phyloP scores from a whole-genome alignment of 805 yeast genomes.

The Metschnikowia cerradonensis region DNA sequence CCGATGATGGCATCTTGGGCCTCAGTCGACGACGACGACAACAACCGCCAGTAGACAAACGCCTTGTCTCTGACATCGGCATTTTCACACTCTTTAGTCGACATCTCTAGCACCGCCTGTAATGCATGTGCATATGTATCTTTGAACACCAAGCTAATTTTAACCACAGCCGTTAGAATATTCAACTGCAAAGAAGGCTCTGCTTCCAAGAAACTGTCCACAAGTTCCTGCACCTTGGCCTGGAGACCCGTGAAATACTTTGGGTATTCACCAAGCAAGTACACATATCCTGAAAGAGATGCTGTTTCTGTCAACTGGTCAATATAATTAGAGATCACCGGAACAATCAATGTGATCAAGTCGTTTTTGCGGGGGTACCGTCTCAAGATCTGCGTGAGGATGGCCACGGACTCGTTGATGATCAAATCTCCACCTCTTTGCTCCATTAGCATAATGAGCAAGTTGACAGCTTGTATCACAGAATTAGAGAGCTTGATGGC shows the following conservation, averaged over 20 bases:
- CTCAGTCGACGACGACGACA: slow-evolving; percentile 45
- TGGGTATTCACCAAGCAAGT: slow-evolving; percentile 72
- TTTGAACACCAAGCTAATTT: slow-evolving; percentile 35
- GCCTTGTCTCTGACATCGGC: slow-evolving; percentile 81
- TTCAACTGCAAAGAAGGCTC: slow-evolving; percentile 60
- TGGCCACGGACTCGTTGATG: slow-evolving; percentile 56
- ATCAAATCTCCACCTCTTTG: slow-evolving; percentile 60
- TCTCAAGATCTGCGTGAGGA: slow-evolving; percentile 62
- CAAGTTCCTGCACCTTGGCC: slow-evolving; percentile 41
- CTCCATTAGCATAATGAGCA: slow-evolving; percentile 53
- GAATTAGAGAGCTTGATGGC: slow-evolving; percentile 59
- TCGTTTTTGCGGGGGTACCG: slow-evolving; percentile 54
- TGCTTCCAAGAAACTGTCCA: slow-evolving; percentile 52
- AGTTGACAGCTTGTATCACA: slow-evolving; percentile 55
- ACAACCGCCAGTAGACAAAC: slow-evolving; percentile 72
- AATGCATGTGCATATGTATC: slow-evolving; percentile 38
- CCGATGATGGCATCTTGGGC: slow-evolving; percentile 52
- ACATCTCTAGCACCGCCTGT: slow-evolving; percentile 56
- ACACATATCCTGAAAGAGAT: slow-evolving; percentile 56
- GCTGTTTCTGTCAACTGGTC: slow-evolving; percentile 48
- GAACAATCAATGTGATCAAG: slow-evolving; percentile 48
- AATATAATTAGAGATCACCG: slow-evolving; percentile 47
- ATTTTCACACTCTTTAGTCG: slow-evolving; percentile 63
- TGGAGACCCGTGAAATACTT: slow-evolving; percentile 53
- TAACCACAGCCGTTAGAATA: slow-evolving; percentile 59